These are phyloP conservation scores for Hansenula anomala DNA, from an alignment of 1,139 yeast species.

Conservation along the genomic window DNA sequence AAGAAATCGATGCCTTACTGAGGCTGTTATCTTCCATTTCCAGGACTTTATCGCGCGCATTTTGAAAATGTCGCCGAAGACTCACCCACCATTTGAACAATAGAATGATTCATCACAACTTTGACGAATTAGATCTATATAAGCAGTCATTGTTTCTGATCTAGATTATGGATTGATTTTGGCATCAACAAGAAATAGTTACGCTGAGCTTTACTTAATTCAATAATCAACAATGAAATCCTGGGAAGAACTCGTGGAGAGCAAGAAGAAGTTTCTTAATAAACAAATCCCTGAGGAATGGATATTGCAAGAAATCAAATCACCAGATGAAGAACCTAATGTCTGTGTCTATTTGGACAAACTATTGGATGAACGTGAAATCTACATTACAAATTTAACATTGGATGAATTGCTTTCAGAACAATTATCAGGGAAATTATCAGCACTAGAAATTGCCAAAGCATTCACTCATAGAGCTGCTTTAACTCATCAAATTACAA, in stretches of 20 bases:
- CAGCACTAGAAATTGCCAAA: slow-evolving; percentile 29
- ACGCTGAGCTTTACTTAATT: too few relatives aligned
- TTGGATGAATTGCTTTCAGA: background rate
- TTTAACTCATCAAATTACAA: slow-evolving; percentile 51
- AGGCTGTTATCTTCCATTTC: too few relatives aligned
- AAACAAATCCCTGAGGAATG: background rate
- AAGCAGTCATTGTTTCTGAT: too few relatives aligned
- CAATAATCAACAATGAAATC: background rate
- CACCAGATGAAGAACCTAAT: background rate
- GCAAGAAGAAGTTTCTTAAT: background rate
- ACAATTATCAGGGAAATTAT: background rate
- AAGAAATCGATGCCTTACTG: too few relatives aligned
- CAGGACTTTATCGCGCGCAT: too few relatives aligned
- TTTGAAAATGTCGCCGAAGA: too few relatives aligned
- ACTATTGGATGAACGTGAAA: background rate
- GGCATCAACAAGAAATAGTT: too few relatives aligned
- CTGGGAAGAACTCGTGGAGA: background rate
- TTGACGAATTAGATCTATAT: too few relatives aligned
- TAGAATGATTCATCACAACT: too few relatives aligned
- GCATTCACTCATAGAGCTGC: slow-evolving; percentile 58
- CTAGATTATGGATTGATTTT: too few relatives aligned
- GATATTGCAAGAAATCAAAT: background rate
- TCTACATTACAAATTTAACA: background rate
- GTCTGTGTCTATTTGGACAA: background rate
- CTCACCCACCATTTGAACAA: too few relatives aligned